Base-by-base conservation (phyloP, 768 basidiomycete species). In the Tubosaeta sp. region DNA sequence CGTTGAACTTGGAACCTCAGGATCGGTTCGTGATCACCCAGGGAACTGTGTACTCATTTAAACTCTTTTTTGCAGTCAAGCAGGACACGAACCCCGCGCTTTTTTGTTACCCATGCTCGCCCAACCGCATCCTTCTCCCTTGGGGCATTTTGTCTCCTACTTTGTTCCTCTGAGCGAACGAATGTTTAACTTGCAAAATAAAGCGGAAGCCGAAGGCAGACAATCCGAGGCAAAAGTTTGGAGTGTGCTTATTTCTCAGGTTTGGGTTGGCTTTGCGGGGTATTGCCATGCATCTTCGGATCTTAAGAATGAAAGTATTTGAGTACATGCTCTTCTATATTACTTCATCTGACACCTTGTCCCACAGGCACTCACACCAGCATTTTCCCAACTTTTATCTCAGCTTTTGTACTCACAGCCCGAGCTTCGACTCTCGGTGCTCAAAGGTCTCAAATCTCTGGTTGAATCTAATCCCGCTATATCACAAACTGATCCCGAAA, bases 151-250 rank as follows among this genome's bases (percentile, higher is more conserved):
- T 62, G 77, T 90, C 30, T 79, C 81, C 3, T 90, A 90, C 68
- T 97, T 98, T 59, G 87, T 98, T 8, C 95, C 95, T 16, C 71
- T 98, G 44, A 96, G 94, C 43, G 94, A 97, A 68, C 78, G 84
- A 16, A 86, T 98, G 79, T 99, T 98, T 63, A 81, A 91, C 61
- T 71, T 90, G 32, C 89, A 94, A 63, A 83, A 88, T 53, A 84
- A 79, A 14, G 88, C 92, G 0, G 89, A 90, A 56, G 72, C 76
- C 7, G 86, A 85, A 48, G 82, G 80, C 12, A 81, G 84, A 32
- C 79, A 78, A 45, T 84, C 88, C 0, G 94, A 98, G 68, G 89
- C 87, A 13, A 99, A 98, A 69, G 85, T 98, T 32, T 99, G 93
- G 91, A 88, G 83, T 56, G 93, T 95, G 11, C 78, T 98, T 40